Evolutionary conservation across 345 rosid genomes (phyloP), one percentile per base, ranked within the genome.

Genomic region (Murraya paniculata): DNA sequence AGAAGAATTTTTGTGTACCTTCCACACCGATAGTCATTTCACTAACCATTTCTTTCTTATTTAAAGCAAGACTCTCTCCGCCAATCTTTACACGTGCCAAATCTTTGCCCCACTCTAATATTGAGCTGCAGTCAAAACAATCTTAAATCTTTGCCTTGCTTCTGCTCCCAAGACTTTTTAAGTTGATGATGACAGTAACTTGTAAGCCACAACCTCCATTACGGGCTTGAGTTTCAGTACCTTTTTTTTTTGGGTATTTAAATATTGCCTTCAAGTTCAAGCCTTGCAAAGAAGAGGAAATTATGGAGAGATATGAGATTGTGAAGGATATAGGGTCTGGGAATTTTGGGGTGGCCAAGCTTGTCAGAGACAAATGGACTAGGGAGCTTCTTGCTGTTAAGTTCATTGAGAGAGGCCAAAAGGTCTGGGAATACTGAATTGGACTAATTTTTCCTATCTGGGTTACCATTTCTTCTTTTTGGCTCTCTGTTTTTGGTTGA

Each of bases 321-420:
- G 84, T 89, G 74, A 89, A 91, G 50, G 88, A 84, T 78, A 91
- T 91, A 57, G 93, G 93, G 36, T 86, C 88, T 81, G 92, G 95
- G 79, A 91, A 90, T 60, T 91, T 91, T 41, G 92, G 91, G 53
- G 95, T 88, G 39, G 93, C 95, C 6, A 91, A 88, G 81, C 86
- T 90, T 72, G 90, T 86, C 22, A 86, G 85, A 79, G 92, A 88
- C 67, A 88, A 73, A 70, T 59, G 80, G 39, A 87, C 89, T 0
- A 84, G 78, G 77, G 91, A 89, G 79, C 84, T 91, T 56, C 82
- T 86, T 73, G 95, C 95, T 70, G 85, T 91, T 58, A 91, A 89
- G 86, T 83, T 87, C 73, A 85, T 89, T 39, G 93, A 90, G 80
- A 86, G 95, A 84, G 95, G 92, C 55, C 86, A 61, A 35, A 90